Evolutionary conservation across 129 eudicot genomes (phyloP), one percentile per base, ranked within the genome.

Genomic region (Escallonia rubra): DNA sequence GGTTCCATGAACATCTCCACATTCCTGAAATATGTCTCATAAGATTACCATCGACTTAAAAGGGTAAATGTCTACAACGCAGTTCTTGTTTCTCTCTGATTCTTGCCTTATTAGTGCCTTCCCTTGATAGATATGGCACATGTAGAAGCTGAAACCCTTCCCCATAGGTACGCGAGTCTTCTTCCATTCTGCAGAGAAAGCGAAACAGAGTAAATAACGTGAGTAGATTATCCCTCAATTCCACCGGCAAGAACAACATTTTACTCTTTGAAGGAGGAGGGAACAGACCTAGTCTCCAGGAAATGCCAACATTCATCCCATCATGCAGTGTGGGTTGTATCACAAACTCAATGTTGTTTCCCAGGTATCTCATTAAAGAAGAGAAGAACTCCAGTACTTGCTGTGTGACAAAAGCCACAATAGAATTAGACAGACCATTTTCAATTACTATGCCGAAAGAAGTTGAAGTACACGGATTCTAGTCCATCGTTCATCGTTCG

Each of bases 1-100:
- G 94, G 96, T 76, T 86, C 85, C 81, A 86, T 66, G 85, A 83
- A 81, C 78, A 86, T 90, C 76, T 86, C 96, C 74, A 86, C 90
- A 66, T 90, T 90, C 86, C 96, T 88, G 75, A 7, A 71, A 14
- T 15, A 58, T 49, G 23, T 60, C 14, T 23, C 7, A 41, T 49
- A 47, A 46, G 11, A 70, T 57, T 57, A 8, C 56, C 7, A 15
- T 63, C n/a, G 47, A 16, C 15, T 1, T 9, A 63, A 10, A 64
- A 23, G 34, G 34, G 34, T 0, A 23, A 23, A 23, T 23, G 34
- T 1, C 34, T 23, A 23, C 34, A 23, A 23, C 34, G 1, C 34
- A 23, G 34, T 23, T 23, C 10, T 4, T 50, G 10, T 50, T 50
- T 50, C 55, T 50, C 34, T 10, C 42, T 57, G 10, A 16, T 60